Conservation (phyloP, 306 rosid genomes). For the Prunus mongolica region DNA sequence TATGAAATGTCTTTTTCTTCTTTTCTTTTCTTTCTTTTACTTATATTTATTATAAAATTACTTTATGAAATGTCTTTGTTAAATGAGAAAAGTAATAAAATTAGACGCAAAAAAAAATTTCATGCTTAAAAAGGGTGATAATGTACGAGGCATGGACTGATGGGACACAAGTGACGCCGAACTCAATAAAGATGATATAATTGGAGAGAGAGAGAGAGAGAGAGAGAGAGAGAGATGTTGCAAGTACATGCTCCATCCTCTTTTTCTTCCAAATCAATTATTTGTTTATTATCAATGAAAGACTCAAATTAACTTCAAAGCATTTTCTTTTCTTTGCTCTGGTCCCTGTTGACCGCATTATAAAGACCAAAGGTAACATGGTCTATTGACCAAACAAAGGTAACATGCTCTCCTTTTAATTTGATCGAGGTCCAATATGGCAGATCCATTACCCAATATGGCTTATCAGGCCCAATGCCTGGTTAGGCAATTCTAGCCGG, state of each 20-base stretch:
- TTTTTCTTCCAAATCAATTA: neutral
- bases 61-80: neutral
- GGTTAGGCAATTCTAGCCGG: too few relatives aligned
- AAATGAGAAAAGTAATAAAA: neutral
- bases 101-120: neutral
- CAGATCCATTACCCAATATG: too few relatives aligned
- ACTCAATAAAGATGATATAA: constrained; percentile 14
- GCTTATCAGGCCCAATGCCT: too few relatives aligned
- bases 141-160: neutral
- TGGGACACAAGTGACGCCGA: constrained; percentile 5
- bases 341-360: too few relatives aligned
- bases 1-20: neutral
- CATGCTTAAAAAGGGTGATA: neutral
- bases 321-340: too few relatives aligned
- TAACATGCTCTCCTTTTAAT: too few relatives aligned
- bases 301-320: neutral
- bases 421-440: too few relatives aligned
- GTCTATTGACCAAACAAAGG: too few relatives aligned
- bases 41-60: neutral
- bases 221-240: too few relatives aligned
- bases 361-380: too few relatives aligned
- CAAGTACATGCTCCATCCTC: neutral
- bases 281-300: neutral
- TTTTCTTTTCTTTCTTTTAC: neutral
- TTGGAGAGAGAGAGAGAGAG: neutral